These are phyloP conservation scores for Cadophora gregata DNA, from an alignment of 2,329 filamentous ascomycete genomes.

Conservation along the genomic window DNA sequence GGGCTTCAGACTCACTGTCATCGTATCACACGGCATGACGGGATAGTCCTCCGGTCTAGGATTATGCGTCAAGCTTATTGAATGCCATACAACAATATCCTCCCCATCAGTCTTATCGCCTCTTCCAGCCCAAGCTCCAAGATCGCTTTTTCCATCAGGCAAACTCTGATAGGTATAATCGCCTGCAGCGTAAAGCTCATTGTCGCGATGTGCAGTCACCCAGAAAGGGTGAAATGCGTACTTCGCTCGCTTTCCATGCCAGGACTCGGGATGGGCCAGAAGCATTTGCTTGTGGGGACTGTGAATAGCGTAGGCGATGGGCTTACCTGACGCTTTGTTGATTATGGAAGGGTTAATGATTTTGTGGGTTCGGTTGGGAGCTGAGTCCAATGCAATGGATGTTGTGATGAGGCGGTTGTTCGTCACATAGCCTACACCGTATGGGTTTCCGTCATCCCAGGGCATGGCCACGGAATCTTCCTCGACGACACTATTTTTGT, in stretches of 20 bases:
- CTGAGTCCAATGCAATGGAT: slow-evolving; percentile 51
- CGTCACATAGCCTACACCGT: slow-evolving; percentile 57
- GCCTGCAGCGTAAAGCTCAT: slow-evolving; percentile 44
- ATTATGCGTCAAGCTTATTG: slow-evolving; percentile 87
- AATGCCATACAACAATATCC: slow-evolving; percentile 87
- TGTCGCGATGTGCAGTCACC: slow-evolving; percentile 78
- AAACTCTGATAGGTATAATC: slow-evolving; percentile 45
- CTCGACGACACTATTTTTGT: slow-evolving; percentile 58
- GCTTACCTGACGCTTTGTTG: slow-evolving; percentile 83
- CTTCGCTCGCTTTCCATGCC: slow-evolving; percentile 89
- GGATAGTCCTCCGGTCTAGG: slow-evolving; percentile 45
- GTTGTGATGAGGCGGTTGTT: slow-evolving; percentile 33
- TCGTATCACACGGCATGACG: slow-evolving; percentile 61
- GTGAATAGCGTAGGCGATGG: slow-evolving; percentile 84
- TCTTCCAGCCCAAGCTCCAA: slow-evolving; percentile 75
- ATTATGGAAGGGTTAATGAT: slow-evolving; percentile 82
- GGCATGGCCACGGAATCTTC: slow-evolving; percentile 59
- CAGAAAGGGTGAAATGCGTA: slow-evolving; percentile 88
- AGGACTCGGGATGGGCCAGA: slow-evolving; percentile 76
- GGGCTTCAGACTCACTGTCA: slow-evolving; percentile 67
- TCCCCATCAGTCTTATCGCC: slow-evolving; percentile 87
- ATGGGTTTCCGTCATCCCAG: slow-evolving; percentile 54
- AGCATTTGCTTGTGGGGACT: slow-evolving; percentile 79
- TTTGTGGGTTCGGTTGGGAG: slow-evolving; percentile 76
- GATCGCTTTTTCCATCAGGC: slow-evolving; percentile 30